Evolutionary conservation across 1,139 yeast genomes (phyloP).

Genomic region (Scheffersomyces illinoinensis): DNA sequence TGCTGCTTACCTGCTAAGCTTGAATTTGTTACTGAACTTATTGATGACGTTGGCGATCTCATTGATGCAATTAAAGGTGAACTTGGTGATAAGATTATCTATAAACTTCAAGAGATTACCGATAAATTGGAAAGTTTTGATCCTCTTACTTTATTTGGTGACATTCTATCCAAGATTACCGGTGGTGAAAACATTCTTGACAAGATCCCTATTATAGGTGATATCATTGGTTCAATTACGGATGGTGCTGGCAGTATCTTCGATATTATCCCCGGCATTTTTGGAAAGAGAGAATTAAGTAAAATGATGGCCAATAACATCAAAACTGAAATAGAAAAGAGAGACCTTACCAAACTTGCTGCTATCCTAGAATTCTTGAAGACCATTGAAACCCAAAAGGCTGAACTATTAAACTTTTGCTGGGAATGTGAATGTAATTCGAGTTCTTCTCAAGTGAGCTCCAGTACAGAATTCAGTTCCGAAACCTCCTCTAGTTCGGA

Average conservation of each 20-base stretch:
- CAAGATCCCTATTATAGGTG: not conserved
- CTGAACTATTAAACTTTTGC: conserved; percentile 18
- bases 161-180: not conserved
- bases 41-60: not conserved
- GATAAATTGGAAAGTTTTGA: conserved; percentile 1
- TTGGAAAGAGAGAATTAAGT: not conserved
- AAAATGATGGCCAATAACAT: conserved; percentile 1
- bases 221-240: not conserved
- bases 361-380: conserved; percentile 12
- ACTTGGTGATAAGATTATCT: conserved; percentile 1
- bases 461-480: not conserved
- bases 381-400: conserved; percentile 14
- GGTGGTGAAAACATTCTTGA: not conserved
- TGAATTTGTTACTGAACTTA: not conserved
- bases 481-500: not conserved
- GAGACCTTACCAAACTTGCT: conserved; percentile 3
- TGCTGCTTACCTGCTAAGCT: conserved; percentile 21
- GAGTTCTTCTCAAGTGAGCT: conserved; percentile 1
- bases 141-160: conserved; percentile 4
- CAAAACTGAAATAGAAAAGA: conserved; percentile 10
- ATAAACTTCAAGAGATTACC: conserved; percentile 1
- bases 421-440: conserved; percentile 24
- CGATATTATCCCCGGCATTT: not conserved
- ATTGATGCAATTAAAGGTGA: not conserved
- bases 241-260: not conserved